Evolutionary conservation across 306 rosid genomes (phyloP), one percentile per base, ranked within the genome.

Genomic region (Medicago ruthenica): DNA sequence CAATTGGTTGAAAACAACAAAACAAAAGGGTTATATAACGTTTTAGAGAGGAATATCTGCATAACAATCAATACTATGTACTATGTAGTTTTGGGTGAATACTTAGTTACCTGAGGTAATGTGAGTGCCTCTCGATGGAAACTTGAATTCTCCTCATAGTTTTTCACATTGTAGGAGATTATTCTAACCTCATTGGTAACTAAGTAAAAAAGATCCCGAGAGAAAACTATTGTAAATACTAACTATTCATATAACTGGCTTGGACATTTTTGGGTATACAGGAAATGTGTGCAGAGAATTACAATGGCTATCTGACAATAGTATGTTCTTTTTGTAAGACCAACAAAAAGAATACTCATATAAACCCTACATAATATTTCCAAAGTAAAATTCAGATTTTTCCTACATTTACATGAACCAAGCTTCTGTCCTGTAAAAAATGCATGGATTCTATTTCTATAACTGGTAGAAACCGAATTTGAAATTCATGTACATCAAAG

Each of bases 401-500:
- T 55, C 62, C 73, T 78, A 47, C 73, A 40, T 36, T 58, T 60
- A 40, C 36, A 73, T 57, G 48, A 60, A 65, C 69, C 77, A 42
- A n/a, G 55, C 50, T 81, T 36, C 41, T 62, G 76, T 66, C 69
- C 71, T 73, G 24, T 80, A 76, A 71, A 74, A 36, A 62, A 68
- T 69, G 20, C 34, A 39, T 22, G 13, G 9, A 36, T 70, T 58
- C 64, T 69, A 50, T 69, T 34, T 34, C 37, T 34, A 34, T 34
- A 34, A 21, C 61, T n/a, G 60, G 42, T 74, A 68, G 75, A 75
- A 85, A 50, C 81, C 8, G 27, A 45, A 72, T 70, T 57, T 66
- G 69, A 73, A 64, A 73, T 66, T 63, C 74, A 45, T 69, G 83
- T 83, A 58, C 65, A 40, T 84, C 79, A 76, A 45, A 36, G 76